Evolutionary conservation across 345 rosid genomes (phyloP).

Genomic region (Syzygium grande): DNA sequence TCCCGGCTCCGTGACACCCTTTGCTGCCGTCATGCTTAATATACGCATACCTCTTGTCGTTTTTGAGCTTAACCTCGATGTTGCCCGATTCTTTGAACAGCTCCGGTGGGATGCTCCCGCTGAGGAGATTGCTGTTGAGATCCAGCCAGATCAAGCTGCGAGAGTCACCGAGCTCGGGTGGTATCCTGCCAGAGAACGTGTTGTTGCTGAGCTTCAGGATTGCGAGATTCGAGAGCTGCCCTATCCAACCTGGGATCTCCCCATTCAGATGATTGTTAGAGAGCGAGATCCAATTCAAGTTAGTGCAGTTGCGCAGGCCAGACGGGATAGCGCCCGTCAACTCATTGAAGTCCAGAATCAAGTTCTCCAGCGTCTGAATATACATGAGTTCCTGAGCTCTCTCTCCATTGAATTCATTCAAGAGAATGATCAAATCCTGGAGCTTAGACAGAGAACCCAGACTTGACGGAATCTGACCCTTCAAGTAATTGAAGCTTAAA

Average conservation of each 20-base stretch:
- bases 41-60: conserved; percentile 73
- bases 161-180: conserved; percentile 85
- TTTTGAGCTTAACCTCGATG: conserved; percentile 60
- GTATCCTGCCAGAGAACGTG: conserved; percentile 67
- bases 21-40: conserved; percentile 76
- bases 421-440: conserved; percentile 72
- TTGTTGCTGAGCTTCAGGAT: conserved; percentile 94
- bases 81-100: conserved; percentile 86
- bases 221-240: too few species aligned
- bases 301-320: conserved; percentile 65
- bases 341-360: conserved; percentile 87
- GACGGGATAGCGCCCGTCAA: conserved; percentile 65
- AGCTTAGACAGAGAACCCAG: conserved; percentile 62
- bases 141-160: conserved; percentile 90
- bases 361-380: conserved; percentile 48
- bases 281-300: conserved; percentile 79
- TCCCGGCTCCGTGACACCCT: conserved; percentile 86
- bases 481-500: conserved; percentile 81
- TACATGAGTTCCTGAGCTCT: conserved; percentile 64
- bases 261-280: conserved; percentile 77
- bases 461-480: conserved; percentile 74
- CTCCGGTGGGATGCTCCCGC: conserved; percentile 75
- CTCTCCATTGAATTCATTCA: conserved; percentile 73
- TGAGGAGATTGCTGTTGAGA: conserved; percentile 66
- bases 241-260: too few species aligned